These are phyloP conservation scores for Aphanoascus verrucosus DNA, from an alignment of 2,329 filamentous ascomycete species.

Conservation along the genomic window DNA sequence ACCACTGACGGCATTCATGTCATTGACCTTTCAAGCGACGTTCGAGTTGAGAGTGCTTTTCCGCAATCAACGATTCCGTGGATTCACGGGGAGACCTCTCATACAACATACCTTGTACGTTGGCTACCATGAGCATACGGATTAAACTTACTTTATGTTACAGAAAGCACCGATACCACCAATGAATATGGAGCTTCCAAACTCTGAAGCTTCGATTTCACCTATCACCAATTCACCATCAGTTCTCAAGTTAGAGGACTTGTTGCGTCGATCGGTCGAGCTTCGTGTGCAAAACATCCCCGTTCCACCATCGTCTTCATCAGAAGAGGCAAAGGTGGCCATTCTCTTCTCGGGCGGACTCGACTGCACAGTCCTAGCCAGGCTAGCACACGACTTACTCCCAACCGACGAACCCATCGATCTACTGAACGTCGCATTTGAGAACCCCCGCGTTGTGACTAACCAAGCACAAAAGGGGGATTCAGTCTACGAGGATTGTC, in stretches of 20 bases:
- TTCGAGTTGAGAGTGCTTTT: neutral
- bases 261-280: conserved; percentile 51
- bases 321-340: conserved; percentile 45
- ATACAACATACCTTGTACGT: conserved; percentile 23
- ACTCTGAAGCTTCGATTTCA: conserved; percentile 21
- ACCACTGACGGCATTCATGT: conserved; percentile 73
- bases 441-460: conserved; percentile 65
- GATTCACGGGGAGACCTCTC: conserved; percentile 10
- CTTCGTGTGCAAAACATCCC: conserved; percentile 58
- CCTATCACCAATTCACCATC: conserved; percentile 38
- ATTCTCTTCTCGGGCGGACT: conserved; percentile 89
- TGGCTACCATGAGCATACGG: neutral
- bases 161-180: conserved; percentile 30
- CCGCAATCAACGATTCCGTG: conserved; percentile 15
- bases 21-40: conserved; percentile 42
- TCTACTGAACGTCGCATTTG: conserved; percentile 89
- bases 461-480: conserved; percentile 35
- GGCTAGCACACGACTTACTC: conserved; percentile 66
- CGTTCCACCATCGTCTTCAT: conserved; percentile 36
- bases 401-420: conserved; percentile 62
- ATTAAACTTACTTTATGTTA: conserved; percentile 2
- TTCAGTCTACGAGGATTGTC: conserved; percentile 66
- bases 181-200: conserved; percentile 35
- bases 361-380: conserved; percentile 80
- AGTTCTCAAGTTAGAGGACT: conserved; percentile 44